Conservation (phyloP, 331 rosid species). For the Malus hybrid region DNA sequence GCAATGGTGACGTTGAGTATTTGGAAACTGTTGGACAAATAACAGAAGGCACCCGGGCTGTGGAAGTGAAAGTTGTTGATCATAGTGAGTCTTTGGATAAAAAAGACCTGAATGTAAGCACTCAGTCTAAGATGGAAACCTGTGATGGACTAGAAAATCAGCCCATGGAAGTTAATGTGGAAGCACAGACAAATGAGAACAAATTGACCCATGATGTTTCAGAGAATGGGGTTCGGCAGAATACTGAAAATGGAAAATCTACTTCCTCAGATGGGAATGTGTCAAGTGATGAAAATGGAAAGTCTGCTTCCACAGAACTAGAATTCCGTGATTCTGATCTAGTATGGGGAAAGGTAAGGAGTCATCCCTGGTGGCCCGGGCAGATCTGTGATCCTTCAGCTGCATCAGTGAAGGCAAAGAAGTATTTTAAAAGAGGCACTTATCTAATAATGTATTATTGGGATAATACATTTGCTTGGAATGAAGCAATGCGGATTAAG, state of each 20-base stretch:
- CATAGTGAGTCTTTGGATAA: conserved; percentile 5
- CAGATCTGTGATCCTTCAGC: conserved; percentile 67
- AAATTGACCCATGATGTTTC: conserved; percentile 3
- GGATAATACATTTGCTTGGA: conserved; percentile 81
- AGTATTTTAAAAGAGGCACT: conserved; percentile 38
- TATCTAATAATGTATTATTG: conserved; percentile 67
- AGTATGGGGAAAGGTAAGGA: conserved; percentile 82
- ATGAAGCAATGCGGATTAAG: conserved; percentile 55
- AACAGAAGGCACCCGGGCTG: conserved; percentile 1
- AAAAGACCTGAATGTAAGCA: conserved; percentile 2
- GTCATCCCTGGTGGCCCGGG: conserved; percentile 99
- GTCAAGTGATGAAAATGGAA: conserved; percentile 5
- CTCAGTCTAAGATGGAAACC: neutral
- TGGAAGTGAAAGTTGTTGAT: conserved; percentile 7
- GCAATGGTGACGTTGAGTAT: neutral
- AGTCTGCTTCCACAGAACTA: conserved; percentile 18
- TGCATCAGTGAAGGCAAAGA: conserved; percentile 65
- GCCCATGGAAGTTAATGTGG: conserved; percentile 14
- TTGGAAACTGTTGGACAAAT: conserved; percentile 3
- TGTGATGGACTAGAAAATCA: conserved; percentile 16
- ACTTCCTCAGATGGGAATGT: conserved; percentile 8
- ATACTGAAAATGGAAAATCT: conserved; percentile 1
- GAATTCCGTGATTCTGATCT: conserved; percentile 46
- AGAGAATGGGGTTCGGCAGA: conserved; percentile 6
- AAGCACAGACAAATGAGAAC: conserved; percentile 17